Evolutionary conservation across 1,284 basidiomycete genomes (phyloP).

Genomic region (Sanguinoderma infundibulare): DNA sequence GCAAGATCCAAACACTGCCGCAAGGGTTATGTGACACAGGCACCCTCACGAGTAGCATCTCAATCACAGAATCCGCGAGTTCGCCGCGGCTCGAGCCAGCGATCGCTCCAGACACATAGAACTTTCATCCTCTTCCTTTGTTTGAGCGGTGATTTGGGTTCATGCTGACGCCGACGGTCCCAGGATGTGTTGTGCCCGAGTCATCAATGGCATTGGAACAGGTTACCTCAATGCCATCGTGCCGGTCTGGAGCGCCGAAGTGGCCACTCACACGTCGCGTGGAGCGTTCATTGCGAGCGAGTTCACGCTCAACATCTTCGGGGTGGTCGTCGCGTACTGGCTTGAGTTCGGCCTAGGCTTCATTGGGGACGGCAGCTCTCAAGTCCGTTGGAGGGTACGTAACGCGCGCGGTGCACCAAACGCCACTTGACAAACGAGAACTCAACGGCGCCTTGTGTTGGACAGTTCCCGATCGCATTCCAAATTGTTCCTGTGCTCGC

Average conservation of each 20-base stretch:
- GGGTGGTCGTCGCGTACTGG: conserved; percentile 60
- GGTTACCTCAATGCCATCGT: conserved; percentile 57
- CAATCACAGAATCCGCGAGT: background rate
- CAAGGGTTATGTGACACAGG: background rate
- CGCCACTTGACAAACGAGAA: background rate
- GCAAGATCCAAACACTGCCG: background rate
- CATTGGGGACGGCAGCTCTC: conserved; percentile 47
- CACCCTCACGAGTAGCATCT: background rate
- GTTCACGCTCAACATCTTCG: conserved; percentile 52
- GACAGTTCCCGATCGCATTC: conserved; percentile 52
- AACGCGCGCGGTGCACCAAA: background rate
- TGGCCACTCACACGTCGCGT: conserved; percentile 49
- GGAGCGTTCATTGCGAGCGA: conserved; percentile 44
- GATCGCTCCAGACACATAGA: background rate
- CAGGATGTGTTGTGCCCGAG: conserved; percentile 55
- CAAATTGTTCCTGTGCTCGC: conserved; percentile 50
- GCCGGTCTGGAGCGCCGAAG: conserved; percentile 55
- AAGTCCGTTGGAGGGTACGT: conserved; percentile 48
- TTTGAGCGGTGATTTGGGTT: background rate
- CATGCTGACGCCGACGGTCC: background rate
- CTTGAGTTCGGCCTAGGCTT: conserved; percentile 56
- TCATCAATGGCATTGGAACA: conserved; percentile 57
- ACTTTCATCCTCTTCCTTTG: background rate
- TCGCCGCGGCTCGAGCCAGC: background rate
- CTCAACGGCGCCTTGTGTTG: conserved; percentile 21